Conservation (phyloP, 495 filamentous ascomycete genomes). For the Neurospora terricola region DNA sequence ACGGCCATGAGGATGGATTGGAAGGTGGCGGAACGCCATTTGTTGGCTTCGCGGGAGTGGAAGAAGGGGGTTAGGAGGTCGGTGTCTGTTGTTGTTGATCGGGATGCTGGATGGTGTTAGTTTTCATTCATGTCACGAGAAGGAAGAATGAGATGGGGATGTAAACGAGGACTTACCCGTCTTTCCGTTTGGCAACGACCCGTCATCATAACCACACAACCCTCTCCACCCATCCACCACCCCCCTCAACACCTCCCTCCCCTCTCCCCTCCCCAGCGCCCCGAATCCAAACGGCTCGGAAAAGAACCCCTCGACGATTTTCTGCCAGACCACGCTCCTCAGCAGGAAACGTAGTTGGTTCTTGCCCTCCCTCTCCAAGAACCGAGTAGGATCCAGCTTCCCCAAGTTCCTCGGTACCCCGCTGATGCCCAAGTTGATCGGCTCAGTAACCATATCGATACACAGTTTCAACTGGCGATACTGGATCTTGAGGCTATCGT, state of each 20-base stretch:
- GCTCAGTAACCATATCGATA: constrained; percentile 12
- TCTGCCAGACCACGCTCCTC: constrained; percentile 16
- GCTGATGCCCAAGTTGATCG: constrained; percentile 7
- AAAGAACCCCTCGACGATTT: constrained; percentile 22
- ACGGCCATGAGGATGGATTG: constrained; percentile 14
- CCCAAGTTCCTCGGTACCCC: background rate
- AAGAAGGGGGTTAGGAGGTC: constrained; percentile 6
- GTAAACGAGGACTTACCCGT: background rate
- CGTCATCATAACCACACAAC: constrained; percentile 3
- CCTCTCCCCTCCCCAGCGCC: constrained; percentile 9
- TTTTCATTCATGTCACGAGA: background rate
- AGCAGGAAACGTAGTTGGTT: constrained; percentile 12
- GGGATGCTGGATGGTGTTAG: background rate
- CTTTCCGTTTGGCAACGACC: background rate
- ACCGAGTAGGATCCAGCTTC: constrained; percentile 8
- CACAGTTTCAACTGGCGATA: constrained; percentile 16
- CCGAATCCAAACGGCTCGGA: constrained; percentile 22
- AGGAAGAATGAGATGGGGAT: background rate
- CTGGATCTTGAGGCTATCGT: constrained; percentile 20
- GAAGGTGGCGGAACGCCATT: constrained; percentile 21
- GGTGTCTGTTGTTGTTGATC: background rate
- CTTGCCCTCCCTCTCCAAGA: constrained; percentile 11
- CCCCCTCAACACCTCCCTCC: background rate
- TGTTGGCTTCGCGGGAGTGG: constrained; percentile 15
- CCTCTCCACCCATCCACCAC: constrained; percentile 4